Percentiles rank a stretch among this genome's conserved stretches.
These are phyloP conservation scores for Malassezia caprae DNA, from an alignment of 1,284 basidiomycete species.

Conservation along the genomic window DNA sequence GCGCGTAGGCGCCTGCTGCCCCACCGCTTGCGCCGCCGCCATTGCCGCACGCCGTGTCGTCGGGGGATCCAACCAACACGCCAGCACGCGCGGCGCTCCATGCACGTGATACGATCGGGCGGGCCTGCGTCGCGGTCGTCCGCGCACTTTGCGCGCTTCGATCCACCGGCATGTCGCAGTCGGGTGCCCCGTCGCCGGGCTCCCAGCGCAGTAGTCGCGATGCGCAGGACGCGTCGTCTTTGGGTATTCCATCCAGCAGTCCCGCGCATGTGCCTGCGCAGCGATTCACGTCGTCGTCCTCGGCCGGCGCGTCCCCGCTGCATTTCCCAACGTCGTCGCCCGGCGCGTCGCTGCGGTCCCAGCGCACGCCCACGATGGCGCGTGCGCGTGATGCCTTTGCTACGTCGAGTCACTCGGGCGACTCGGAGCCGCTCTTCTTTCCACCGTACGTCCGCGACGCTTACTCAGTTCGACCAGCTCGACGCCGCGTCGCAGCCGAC, in stretches of 20 bases:
- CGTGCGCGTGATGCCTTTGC: slow-evolving; percentile 20
- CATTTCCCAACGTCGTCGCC: slow-evolving; percentile 42
- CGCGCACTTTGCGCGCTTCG: neutral
- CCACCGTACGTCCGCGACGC: slow-evolving; percentile 19
- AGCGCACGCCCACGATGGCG: slow-evolving; percentile 18
- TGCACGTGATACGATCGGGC: neutral
- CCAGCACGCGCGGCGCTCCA: neutral
- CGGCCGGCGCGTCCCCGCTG: slow-evolving; percentile 27
- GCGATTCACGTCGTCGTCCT: slow-evolving; percentile 18
- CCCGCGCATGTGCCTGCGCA: slow-evolving; percentile 27
- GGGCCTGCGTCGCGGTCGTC: neutral
- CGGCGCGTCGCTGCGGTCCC: slow-evolving; percentile 24
- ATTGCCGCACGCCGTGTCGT: neutral
- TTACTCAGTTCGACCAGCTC: slow-evolving; percentile 23
- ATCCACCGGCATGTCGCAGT: neutral
- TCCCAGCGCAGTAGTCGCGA: slow-evolving; percentile 4
- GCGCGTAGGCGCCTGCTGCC: slow-evolving; percentile 25
- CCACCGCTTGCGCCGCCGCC: slow-evolving; percentile 12
- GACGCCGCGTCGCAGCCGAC: slow-evolving; percentile 33
- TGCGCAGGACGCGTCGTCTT: slow-evolving; percentile 26
- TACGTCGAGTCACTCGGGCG: slow-evolving; percentile 24
- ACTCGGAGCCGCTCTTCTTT: slow-evolving; percentile 42
- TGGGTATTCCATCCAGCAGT: slow-evolving; percentile 40
- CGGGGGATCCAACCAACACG: neutral
- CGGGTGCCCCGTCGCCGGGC: neutral